Evolutionary conservation across 2,329 filamentous ascomycete species (phyloP).

Genomic region (Chaetomium globosum): DNA sequence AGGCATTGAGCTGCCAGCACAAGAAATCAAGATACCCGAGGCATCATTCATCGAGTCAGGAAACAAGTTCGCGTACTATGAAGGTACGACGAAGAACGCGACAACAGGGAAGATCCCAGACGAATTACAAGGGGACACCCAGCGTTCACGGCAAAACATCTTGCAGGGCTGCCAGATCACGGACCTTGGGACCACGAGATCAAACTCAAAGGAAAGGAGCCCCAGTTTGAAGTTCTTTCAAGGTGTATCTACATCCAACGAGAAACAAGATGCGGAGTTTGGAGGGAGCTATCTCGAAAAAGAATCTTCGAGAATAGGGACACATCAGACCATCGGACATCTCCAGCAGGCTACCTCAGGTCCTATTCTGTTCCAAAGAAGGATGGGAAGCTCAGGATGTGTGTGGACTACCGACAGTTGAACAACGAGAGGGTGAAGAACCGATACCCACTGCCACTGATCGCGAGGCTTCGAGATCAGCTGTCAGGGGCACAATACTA

Average conservation of each 20-base stretch:
- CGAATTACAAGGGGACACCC: neutral
- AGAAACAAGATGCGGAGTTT: neutral
- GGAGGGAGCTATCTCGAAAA: neutral
- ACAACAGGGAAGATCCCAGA: neutral
- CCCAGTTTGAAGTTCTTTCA: neutral
- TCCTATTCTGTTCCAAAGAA: neutral
- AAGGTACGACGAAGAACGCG: neutral
- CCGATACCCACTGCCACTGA: too few relatives aligned
- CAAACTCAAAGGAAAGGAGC: neutral
- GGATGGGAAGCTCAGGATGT: neutral
- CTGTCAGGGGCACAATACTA: too few relatives aligned
- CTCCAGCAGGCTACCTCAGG: neutral
- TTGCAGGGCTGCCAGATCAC: neutral
- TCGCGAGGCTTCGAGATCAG: too few relatives aligned
- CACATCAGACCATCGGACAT: neutral
- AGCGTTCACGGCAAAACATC: neutral
- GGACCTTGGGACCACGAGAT: neutral
- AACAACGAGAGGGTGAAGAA: neutral
- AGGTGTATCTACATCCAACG: neutral
- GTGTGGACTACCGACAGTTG: neutral
- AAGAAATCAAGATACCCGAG: neutral
- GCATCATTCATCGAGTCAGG: neutral
- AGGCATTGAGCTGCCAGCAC: neutral
- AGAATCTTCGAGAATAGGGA: neutral
- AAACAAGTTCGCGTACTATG: neutral